These are phyloP conservation scores for Eucalyptus regnans DNA, from an alignment of 345 rosid genomes.

Conservation along the genomic window DNA sequence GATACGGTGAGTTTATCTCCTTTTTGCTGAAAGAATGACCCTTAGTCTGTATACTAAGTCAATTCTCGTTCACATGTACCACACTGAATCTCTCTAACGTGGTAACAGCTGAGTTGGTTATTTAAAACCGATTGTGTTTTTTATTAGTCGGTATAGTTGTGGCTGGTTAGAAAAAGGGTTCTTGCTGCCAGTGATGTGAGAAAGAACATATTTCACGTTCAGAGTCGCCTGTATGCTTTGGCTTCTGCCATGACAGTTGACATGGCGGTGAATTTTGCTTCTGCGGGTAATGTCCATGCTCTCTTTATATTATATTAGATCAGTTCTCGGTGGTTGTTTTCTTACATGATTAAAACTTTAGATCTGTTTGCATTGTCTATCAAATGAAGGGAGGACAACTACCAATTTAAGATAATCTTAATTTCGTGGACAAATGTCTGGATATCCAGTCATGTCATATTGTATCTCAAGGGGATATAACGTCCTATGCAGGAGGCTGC, in stretches of 20 bases:
- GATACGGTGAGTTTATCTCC: conserved; percentile 44
- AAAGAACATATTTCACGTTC: background rate
- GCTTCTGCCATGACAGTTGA: background rate
- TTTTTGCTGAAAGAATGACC: background rate
- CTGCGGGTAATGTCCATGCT: background rate
- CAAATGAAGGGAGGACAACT: background rate
- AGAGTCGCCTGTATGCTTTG: background rate
- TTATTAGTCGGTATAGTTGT: background rate
- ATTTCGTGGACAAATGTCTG: background rate
- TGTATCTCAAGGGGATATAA: background rate
- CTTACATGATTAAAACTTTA: background rate
- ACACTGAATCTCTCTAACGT: background rate
- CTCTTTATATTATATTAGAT: background rate
- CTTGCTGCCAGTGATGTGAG: background rate
- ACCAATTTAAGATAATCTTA: background rate
- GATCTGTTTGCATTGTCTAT: background rate
- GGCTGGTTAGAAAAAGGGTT: background rate
- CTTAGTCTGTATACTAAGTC: background rate
- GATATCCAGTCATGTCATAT: background rate
- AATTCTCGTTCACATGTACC: background rate
- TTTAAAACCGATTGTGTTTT: background rate
- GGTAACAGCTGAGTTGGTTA: background rate
- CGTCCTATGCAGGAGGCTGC: conserved; percentile 46
- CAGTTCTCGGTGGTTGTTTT: background rate
- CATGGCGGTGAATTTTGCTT: background rate